Evolutionary conservation across 2,329 filamentous ascomycete species (phyloP).

Genomic region (Alternaria arborescens): DNA sequence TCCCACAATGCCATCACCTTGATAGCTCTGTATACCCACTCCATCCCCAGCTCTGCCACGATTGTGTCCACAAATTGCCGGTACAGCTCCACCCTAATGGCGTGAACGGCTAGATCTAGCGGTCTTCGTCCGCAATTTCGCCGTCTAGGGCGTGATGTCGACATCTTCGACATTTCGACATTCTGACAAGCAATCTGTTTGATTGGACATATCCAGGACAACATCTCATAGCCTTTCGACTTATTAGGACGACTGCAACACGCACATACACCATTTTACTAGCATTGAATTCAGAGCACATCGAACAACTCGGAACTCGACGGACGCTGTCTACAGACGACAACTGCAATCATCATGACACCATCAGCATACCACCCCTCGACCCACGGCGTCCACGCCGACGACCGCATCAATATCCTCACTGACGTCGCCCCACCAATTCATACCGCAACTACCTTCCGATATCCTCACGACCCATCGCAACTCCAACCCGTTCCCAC

Average conservation of each 20-base stretch:
- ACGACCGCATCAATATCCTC: conserved; percentile 76
- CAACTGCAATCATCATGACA: background rate
- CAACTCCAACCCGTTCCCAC: conserved; percentile 62
- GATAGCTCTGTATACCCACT: conserved; percentile 1
- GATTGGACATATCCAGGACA: background rate
- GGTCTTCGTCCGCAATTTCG: conserved; percentile 1
- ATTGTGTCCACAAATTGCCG: conserved; percentile 13
- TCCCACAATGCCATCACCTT: background rate
- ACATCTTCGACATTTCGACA: conserved; percentile 11
- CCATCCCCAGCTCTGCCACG: conserved; percentile 3
- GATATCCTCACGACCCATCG: conserved; percentile 77
- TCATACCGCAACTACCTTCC: conserved; percentile 91
- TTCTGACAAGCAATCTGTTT: background rate
- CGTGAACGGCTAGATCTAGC: conserved; percentile 15
- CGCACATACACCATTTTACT: background rate
- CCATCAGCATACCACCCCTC: conserved; percentile 61
- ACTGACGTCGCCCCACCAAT: conserved; percentile 86
- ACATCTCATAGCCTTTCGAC: background rate
- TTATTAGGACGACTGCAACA: background rate
- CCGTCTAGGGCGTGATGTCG: conserved; percentile 24
- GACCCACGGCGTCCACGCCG: conserved; percentile 81
- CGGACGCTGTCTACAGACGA: background rate
- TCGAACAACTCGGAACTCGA: background rate
- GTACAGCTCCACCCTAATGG: conserved; percentile 17
- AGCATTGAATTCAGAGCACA: background rate